phyloP scores from a whole-genome alignment of 2,329 filamentous ascomycete species.

The Parafenestella ontariensis region DNA sequence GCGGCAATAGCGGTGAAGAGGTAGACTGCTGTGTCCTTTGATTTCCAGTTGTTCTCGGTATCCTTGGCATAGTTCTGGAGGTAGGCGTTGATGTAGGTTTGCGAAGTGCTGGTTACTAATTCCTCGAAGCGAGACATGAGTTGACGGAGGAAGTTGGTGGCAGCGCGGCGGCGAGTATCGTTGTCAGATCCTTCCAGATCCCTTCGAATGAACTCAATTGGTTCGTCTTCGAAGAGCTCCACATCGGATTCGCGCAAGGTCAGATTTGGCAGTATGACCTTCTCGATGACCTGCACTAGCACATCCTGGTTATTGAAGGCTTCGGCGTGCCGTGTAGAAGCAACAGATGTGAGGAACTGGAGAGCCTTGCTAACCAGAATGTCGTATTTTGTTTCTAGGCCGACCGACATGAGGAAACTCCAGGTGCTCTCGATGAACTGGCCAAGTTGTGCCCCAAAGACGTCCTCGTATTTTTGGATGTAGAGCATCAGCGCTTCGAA shows the following conservation, averaged over 20 bases:
- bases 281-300: slow-evolving; percentile 87
- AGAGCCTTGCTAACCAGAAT: slow-evolving; percentile 92
- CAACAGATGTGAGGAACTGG: slow-evolving; percentile 91
- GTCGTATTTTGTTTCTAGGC: slow-evolving; percentile 90
- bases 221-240: slow-evolving; percentile 97
- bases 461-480: slow-evolving; percentile 94
- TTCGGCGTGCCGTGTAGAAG: slow-evolving; percentile 76
- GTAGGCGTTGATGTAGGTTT: slow-evolving; percentile 85
- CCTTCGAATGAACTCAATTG: slow-evolving; percentile 95
- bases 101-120: slow-evolving; percentile 85
- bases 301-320: slow-evolving; percentile 85
- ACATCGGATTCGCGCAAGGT: slow-evolving; percentile 90
- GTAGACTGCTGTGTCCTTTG: slow-evolving; percentile 98
- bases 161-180: slow-evolving; percentile 88
- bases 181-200: slow-evolving; percentile 96
- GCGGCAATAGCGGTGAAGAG: slow-evolving; percentile 93
- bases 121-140: slow-evolving; percentile 88
- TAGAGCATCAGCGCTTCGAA: slow-evolving; percentile 91
- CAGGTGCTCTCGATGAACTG: slow-evolving; percentile 91
- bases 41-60: slow-evolving; percentile 79
- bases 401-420: slow-evolving; percentile 86
- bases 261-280: slow-evolving; percentile 93
- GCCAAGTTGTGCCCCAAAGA: slow-evolving; percentile 79
- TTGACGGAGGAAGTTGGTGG: slow-evolving; percentile 91
- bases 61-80: slow-evolving; percentile 75